Percentiles rank a stretch among this genome's conserved stretches.
phyloP scores from a whole-genome alignment of 495 filamentous ascomycete genomes.

The Xylaria grammica region DNA sequence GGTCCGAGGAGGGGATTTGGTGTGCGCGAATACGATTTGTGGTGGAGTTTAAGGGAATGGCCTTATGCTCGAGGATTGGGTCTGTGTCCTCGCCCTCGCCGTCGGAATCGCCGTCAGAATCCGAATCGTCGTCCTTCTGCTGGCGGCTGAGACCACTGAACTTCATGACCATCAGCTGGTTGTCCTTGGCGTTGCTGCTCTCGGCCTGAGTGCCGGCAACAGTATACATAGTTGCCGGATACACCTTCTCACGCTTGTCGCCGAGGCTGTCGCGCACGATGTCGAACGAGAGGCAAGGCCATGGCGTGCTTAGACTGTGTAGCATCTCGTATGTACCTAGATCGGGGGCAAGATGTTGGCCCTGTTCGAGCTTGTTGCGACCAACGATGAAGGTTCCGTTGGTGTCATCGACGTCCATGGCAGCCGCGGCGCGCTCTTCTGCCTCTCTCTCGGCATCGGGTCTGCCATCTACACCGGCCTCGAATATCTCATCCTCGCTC shows the following conservation, averaged over 20 bases:
- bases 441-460: slow-evolving; percentile 92
- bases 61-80: slow-evolving; percentile 90
- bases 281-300: slow-evolving; percentile 97
- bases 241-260: slow-evolving; percentile 80
- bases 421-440: slow-evolving; percentile 72
- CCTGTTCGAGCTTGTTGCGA: slow-evolving; percentile 80
- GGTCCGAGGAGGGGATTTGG: slow-evolving; percentile 71
- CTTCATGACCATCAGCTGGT: slow-evolving; percentile 94
- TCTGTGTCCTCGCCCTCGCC: slow-evolving; percentile 82
- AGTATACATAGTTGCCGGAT: slow-evolving; percentile 91
- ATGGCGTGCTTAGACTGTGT: slow-evolving; percentile 86
- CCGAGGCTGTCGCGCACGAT: slow-evolving; percentile 88
- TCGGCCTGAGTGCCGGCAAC: slow-evolving; percentile 94
- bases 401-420: slow-evolving; percentile 93
- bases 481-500: slow-evolving; percentile 93
- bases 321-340: slow-evolving; percentile 94
- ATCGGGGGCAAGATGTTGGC: slow-evolving; percentile 89
- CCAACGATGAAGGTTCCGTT: slow-evolving; percentile 89
- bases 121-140: slow-evolving; percentile 66
- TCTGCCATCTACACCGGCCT: slow-evolving; percentile 90
- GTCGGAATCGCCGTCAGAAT: slow-evolving; percentile 76
- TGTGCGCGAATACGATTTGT: slow-evolving; percentile 91
- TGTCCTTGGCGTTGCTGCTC: slow-evolving; percentile 72
- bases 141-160: slow-evolving; percentile 87
- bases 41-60: slow-evolving; percentile 80